Evolutionary conservation across 23 red algal genomes (phyloP).

Genomic region (Gracilaria domingensis): DNA sequence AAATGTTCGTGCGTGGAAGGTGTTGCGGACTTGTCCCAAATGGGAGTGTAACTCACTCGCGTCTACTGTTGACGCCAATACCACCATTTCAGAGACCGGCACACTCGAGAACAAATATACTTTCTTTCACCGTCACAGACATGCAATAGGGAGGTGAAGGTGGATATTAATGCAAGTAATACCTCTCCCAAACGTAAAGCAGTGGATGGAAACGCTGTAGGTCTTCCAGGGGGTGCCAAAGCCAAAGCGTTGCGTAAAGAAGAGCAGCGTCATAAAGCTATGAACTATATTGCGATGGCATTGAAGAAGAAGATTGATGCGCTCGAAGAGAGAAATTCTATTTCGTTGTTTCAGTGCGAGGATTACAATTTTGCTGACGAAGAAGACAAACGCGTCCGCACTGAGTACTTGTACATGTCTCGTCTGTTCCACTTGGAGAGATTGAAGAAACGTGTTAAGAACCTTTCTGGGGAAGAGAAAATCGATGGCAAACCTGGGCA

Average conservation of each 20-base stretch:
- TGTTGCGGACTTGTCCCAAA: slow-evolving; percentile 15
- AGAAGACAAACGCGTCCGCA: slow-evolving; percentile 2
- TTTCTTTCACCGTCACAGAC: neutral
- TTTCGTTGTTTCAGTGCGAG: neutral
- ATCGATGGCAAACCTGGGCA: neutral
- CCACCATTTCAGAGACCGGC: neutral
- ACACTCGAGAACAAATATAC: neutral
- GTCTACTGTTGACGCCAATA: neutral
- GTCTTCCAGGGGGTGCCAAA: neutral
- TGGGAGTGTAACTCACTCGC: slow-evolving; percentile 11
- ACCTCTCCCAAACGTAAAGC: neutral
- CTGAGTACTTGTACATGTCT: neutral
- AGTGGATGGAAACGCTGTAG: neutral
- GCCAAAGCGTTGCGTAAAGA: slow-evolving; percentile 2
- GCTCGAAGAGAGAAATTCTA: neutral
- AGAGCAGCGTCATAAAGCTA: neutral
- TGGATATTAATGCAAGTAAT: neutral
- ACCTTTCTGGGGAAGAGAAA: neutral
- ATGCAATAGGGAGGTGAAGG: neutral
- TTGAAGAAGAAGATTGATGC: neutral
- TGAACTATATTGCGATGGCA: neutral
- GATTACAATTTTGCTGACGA: neutral
- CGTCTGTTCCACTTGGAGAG: neutral
- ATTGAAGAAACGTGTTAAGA: slow-evolving; percentile 14
- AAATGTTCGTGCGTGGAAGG: neutral